These are phyloP conservation scores for Pouteria campechiana DNA, from an alignment of 179 eudicot species.

Conservation along the genomic window DNA sequence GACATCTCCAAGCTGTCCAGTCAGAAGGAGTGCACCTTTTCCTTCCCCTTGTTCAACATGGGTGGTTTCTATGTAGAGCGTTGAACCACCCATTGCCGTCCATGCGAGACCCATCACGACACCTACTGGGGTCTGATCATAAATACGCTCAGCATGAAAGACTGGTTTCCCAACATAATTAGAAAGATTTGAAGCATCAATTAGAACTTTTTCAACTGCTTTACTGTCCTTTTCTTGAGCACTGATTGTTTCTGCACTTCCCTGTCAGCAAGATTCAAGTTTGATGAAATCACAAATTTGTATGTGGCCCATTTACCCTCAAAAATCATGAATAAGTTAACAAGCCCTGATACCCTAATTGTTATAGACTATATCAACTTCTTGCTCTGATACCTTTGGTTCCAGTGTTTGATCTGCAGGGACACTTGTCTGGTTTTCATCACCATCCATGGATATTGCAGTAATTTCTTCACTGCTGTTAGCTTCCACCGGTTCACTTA, in stretches of 20 bases:
- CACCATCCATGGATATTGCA: constrained; percentile 9
- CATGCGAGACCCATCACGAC: constrained; percentile 99
- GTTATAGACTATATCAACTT: no score
- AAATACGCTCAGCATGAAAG: constrained; percentile 95
- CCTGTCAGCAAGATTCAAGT: constrained; percentile 30
- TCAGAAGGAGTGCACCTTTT: constrained; percentile 70
- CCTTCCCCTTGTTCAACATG: constrained; percentile 79
- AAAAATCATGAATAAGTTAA: no score
- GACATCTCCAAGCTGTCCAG: constrained; percentile 98
- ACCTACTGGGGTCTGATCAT: constrained; percentile 77
- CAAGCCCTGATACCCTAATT: no score
- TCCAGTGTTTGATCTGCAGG: constrained; percentile 17
- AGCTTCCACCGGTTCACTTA: constrained; percentile 19
- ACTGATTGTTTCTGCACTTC: constrained; percentile 20
- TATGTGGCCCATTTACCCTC: no score
- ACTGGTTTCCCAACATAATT: constrained; percentile 97
- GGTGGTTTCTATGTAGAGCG: constrained; percentile 82
- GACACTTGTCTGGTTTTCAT: constrained; percentile 11
- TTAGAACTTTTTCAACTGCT: constrained; percentile 45
- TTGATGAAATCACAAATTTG: no score
- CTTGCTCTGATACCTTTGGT: constrained; percentile 28
- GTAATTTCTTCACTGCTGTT: constrained; percentile 19
- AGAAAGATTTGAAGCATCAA: constrained; percentile 57
- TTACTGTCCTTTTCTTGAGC: constrained; percentile 18
- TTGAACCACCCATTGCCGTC: constrained; percentile 99